phyloP scores from a whole-genome alignment of 1,139 yeast genomes.

The Yamadazyma taylorii region DNA sequence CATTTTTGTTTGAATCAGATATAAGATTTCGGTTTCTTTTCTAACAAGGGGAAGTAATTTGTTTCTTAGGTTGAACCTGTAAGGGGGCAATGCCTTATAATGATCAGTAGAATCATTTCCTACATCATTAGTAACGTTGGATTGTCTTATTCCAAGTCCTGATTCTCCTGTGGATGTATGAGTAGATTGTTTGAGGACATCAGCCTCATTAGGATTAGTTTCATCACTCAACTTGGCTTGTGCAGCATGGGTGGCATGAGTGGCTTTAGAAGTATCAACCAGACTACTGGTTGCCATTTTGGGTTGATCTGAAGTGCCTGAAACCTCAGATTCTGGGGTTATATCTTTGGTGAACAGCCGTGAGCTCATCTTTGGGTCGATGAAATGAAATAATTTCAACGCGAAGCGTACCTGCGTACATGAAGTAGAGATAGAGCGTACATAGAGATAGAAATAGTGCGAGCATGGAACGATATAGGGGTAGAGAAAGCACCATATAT shows the following conservation, averaged over 20 bases:
- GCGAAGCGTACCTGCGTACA: background rate
- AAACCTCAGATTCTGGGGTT: slow-evolving; percentile 1
- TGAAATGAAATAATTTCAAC: background rate
- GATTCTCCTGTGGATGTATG: background rate
- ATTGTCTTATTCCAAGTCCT: background rate
- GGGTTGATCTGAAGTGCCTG: background rate
- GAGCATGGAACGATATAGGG: too few species aligned
- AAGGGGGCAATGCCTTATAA: slow-evolving; percentile 61
- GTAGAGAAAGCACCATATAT: too few species aligned
- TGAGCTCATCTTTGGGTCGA: background rate
- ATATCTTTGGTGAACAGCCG: background rate
- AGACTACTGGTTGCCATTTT: too few species aligned
- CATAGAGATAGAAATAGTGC: too few species aligned
- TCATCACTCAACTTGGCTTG: too few species aligned
- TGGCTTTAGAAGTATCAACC: too few species aligned
- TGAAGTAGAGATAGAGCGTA: too few species aligned
- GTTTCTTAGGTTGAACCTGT: slow-evolving; percentile 60
- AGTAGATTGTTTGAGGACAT: too few species aligned
- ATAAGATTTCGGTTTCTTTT: slow-evolving; percentile 63
- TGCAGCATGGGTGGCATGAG: too few species aligned
- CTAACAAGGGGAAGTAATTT: slow-evolving; percentile 59
- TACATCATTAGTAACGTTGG: slow-evolving; percentile 46
- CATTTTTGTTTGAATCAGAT: slow-evolving; percentile 52
- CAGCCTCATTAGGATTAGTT: too few species aligned
- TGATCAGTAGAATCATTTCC: slow-evolving; percentile 71